These are phyloP conservation scores for Fusarium pseudonygamai DNA, from an alignment of 2,329 filamentous ascomycete genomes.

Conservation along the genomic window DNA sequence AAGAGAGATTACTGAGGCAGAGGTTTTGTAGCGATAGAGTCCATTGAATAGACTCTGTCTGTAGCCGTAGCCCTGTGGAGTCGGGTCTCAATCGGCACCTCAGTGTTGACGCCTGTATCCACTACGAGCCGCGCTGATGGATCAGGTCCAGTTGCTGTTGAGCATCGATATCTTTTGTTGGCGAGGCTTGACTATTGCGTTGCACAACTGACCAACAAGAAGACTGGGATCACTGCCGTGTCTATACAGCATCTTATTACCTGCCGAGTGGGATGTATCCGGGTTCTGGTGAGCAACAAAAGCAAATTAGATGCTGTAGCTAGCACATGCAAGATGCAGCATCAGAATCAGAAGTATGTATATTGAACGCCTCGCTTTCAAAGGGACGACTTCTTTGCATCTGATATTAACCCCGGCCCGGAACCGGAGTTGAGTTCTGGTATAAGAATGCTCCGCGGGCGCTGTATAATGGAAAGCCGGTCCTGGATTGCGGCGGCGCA, in stretches of 20 bases:
- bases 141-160: not conserved
- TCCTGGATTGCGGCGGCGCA: slow-evolving; percentile 9
- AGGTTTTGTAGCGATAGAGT: not conserved
- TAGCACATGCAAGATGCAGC: not conserved
- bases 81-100: not conserved
- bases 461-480: not conserved
- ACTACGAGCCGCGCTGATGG: slow-evolving; percentile 32
- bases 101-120: slow-evolving; percentile 28
- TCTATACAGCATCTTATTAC: not conserved
- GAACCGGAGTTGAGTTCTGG: slow-evolving; percentile 3
- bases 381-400: not conserved
- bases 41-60: not conserved
- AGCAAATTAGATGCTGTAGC: not conserved
- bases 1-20: not conserved
- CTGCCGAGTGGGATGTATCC: not conserved
- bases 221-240: not conserved
- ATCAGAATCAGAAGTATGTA: not conserved
- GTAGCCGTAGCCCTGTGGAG: slow-evolving; percentile 1
- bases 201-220: not conserved
- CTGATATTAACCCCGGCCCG: slow-evolving; percentile 19
- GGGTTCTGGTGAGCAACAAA: not conserved
- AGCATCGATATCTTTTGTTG: not conserved
- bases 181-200: not conserved
- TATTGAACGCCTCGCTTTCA: not conserved
- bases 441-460: not conserved